These are phyloP conservation scores for Ligustrum vulgare DNA, from an alignment of 257 asterid genomes.

Conservation along the genomic window DNA sequence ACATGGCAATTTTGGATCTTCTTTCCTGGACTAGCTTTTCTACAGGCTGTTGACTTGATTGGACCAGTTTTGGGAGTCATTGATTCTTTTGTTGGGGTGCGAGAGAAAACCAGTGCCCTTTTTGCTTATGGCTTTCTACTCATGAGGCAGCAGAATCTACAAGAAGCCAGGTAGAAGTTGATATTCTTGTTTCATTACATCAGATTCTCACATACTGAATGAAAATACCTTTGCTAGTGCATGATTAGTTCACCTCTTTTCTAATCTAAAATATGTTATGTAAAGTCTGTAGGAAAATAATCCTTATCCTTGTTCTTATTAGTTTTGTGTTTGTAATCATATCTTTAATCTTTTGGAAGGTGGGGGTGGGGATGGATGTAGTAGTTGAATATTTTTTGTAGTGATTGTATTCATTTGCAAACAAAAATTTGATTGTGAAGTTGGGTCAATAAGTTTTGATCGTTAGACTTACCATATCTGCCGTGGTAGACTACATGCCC, in stretches of 20 bases:
- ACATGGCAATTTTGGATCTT: conserved; percentile 9
- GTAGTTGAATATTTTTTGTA: neutral
- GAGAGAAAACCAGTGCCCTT: conserved; percentile 78
- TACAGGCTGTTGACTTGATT: conserved; percentile 84
- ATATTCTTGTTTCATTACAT: conserved; percentile 7
- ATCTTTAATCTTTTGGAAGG: neutral
- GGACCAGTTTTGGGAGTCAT: conserved; percentile 75
- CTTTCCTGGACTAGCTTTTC: conserved; percentile 27
- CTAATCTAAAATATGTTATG: neutral
- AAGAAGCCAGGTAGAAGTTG: conserved; percentile 77
- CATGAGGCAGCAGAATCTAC: conserved; percentile 89
- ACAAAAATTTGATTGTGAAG: neutral
- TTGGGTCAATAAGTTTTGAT: neutral
- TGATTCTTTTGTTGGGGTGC: conserved; percentile 88
- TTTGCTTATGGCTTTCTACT: conserved; percentile 85
- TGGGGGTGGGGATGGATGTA: neutral
- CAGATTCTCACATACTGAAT: conserved; percentile 5
- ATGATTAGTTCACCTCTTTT: neutral
- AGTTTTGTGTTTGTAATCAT: neutral
- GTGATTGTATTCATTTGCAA: neutral
- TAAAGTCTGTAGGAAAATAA: neutral
- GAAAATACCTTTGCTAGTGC: conserved; percentile 18
- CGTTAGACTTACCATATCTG: neutral
- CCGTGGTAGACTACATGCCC: neutral
- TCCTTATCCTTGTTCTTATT: neutral